Evolutionary conservation across 2,329 filamentous ascomycete species (phyloP).

Genomic region (Colletotrichum cereale): DNA sequence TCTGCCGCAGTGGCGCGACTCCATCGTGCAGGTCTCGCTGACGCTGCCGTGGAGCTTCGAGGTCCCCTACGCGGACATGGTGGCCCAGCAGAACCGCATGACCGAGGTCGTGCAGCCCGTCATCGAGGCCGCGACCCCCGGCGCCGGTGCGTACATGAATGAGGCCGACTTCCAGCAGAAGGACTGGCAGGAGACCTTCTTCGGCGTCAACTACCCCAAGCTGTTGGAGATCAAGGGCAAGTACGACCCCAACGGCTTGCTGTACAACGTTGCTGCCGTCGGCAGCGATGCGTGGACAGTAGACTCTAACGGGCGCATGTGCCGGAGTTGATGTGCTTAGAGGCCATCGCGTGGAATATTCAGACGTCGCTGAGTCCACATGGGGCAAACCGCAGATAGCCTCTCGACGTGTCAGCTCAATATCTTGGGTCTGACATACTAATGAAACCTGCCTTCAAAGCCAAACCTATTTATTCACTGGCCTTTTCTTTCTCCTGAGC

Average conservation of each 20-base stretch:
- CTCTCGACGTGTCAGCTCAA: not conserved
- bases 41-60: slow-evolving; percentile 37
- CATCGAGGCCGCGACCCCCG: slow-evolving; percentile 47
- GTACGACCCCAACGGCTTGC: slow-evolving; percentile 48
- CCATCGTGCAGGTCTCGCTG: slow-evolving; percentile 50
- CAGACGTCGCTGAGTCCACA: not conserved
- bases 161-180: slow-evolving; percentile 50
- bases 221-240: slow-evolving; percentile 48
- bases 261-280: slow-evolving; percentile 48
- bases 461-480: not conserved
- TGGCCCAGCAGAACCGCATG: slow-evolving; percentile 41
- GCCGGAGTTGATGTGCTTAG: slow-evolving; percentile 22
- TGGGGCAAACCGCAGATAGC: not conserved
- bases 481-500: not conserved
- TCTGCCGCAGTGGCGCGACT: slow-evolving; percentile 56
- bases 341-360: too few species aligned
- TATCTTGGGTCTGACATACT: not conserved
- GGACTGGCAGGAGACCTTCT: slow-evolving; percentile 49
- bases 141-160: slow-evolving; percentile 48
- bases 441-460: not conserved
- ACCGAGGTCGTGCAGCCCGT: slow-evolving; percentile 48
- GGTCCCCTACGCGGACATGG: slow-evolving; percentile 35
- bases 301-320: slow-evolving; percentile 41
- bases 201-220: slow-evolving; percentile 46
- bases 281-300: slow-evolving; percentile 46